phyloP scores from a whole-genome alignment of 140 eudicot species.

The Anethum foeniculum region DNA sequence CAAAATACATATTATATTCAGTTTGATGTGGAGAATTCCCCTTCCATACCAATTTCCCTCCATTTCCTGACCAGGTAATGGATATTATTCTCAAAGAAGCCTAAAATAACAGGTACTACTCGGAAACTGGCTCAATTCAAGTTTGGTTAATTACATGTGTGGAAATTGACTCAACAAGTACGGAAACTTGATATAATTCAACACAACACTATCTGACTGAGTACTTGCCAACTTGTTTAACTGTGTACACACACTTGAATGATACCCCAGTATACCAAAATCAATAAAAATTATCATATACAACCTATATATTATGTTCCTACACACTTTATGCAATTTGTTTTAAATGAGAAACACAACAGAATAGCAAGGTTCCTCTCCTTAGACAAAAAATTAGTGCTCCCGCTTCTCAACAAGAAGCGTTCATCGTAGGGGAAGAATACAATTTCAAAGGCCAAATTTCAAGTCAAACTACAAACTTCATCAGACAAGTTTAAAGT shows the following conservation, averaged over 20 bases:
- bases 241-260: neutral
- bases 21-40: neutral
- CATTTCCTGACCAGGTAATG: neutral
- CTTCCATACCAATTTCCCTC: neutral
- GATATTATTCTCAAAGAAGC: neutral
- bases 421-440: neutral
- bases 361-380: neutral
- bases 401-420: neutral
- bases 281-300: neutral
- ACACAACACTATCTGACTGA: neutral
- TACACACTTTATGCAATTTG: neutral
- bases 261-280: neutral
- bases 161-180: neutral
- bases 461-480: neutral
- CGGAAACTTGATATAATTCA: neutral
- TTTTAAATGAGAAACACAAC: neutral
- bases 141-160: neutral
- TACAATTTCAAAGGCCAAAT: conserved; percentile 1
- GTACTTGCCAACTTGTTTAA: neutral
- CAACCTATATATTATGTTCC: neutral
- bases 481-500: neutral
- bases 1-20: conserved; percentile 3
- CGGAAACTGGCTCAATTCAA: neutral
- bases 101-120: neutral
- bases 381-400: neutral